phyloP scores from a whole-genome alignment of 1,284 basidiomycete genomes.

The Somion occarium region DNA sequence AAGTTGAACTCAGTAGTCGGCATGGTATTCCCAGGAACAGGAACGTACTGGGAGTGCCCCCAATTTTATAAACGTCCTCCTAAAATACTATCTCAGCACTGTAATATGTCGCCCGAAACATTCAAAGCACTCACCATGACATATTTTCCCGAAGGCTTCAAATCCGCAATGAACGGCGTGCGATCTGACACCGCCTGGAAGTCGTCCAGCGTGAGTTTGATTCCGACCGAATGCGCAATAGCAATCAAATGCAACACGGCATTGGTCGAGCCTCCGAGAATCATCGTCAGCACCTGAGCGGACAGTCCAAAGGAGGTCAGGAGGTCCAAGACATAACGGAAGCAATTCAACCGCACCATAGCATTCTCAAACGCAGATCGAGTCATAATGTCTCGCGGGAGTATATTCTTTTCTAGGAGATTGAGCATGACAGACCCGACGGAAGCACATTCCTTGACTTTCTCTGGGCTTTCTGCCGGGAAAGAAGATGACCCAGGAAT shows the following conservation, averaged over 20 bases:
- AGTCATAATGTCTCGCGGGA: slow-evolving; percentile 96
- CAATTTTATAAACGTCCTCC: slow-evolving; percentile 85
- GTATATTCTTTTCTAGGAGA: slow-evolving; percentile 87
- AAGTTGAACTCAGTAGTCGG: slow-evolving; percentile 10
- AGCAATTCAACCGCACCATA: slow-evolving; percentile 55
- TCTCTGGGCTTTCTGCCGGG: slow-evolving; percentile 89
- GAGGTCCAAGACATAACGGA: slow-evolving; percentile 1
- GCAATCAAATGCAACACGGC: slow-evolving; percentile 90
- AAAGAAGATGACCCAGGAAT: slow-evolving; percentile 94
- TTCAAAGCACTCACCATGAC: slow-evolving; percentile 46
- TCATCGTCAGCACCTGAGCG: slow-evolving; percentile 82
- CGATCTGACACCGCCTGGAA: slow-evolving; percentile 84
- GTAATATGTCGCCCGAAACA: background rate
- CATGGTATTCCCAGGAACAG: slow-evolving; percentile 7
- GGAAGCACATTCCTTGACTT: slow-evolving; percentile 77
- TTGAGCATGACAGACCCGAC: slow-evolving; percentile 81
- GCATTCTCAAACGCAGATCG: slow-evolving; percentile 94
- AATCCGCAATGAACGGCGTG: slow-evolving; percentile 83
- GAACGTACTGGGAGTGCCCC: slow-evolving; percentile 78
- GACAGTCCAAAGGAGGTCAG: slow-evolving; percentile 11
- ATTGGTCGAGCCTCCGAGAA: slow-evolving; percentile 91
- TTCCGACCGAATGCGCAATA: slow-evolving; percentile 84
- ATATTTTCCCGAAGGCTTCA: slow-evolving; percentile 89
- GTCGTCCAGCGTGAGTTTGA: slow-evolving; percentile 80
- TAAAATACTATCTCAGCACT: background rate